These are phyloP conservation scores for Fusarium sarcochroum DNA, from an alignment of 2,329 filamentous ascomycete genomes.

Conservation along the genomic window DNA sequence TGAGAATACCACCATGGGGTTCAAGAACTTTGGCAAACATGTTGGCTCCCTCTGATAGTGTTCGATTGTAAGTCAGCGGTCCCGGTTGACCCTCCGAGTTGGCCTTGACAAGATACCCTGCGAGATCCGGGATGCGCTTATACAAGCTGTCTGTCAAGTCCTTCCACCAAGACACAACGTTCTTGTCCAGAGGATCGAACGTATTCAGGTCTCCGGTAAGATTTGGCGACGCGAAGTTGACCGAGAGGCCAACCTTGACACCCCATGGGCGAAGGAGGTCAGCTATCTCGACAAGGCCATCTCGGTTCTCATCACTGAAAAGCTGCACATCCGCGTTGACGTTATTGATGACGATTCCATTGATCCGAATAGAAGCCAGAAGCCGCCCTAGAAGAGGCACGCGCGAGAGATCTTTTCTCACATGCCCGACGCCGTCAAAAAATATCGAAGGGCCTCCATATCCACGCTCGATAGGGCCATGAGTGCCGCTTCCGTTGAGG, in stretches of 20 bases:
- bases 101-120: slow-evolving; percentile 79
- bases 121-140: slow-evolving; percentile 73
- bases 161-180: slow-evolving; percentile 74
- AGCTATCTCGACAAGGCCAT: slow-evolving; percentile 73
- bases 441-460: slow-evolving; percentile 79
- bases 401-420: slow-evolving; percentile 72
- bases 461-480: slow-evolving; percentile 74
- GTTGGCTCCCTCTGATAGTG: slow-evolving; percentile 62
- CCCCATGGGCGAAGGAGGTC: slow-evolving; percentile 77
- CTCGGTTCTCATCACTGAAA: slow-evolving; percentile 68
- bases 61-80: slow-evolving; percentile 77
- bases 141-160: slow-evolving; percentile 73
- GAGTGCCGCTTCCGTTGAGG: slow-evolving; percentile 61
- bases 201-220: slow-evolving; percentile 68
- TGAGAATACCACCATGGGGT: slow-evolving; percentile 72
- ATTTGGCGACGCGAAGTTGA: slow-evolving; percentile 77
- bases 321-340: slow-evolving; percentile 76
- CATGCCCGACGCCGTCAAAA: slow-evolving; percentile 66
- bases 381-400: slow-evolving; percentile 75
- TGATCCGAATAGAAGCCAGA: slow-evolving; percentile 75
- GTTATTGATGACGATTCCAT: slow-evolving; percentile 78
- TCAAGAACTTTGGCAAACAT: slow-evolving; percentile 73
- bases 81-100: slow-evolving; percentile 81
- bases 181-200: slow-evolving; percentile 74
- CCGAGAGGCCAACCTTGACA: slow-evolving; percentile 73